phyloP scores from a whole-genome alignment of 1,139 yeast genomes.

The Blastobotrys petasosporus region DNA sequence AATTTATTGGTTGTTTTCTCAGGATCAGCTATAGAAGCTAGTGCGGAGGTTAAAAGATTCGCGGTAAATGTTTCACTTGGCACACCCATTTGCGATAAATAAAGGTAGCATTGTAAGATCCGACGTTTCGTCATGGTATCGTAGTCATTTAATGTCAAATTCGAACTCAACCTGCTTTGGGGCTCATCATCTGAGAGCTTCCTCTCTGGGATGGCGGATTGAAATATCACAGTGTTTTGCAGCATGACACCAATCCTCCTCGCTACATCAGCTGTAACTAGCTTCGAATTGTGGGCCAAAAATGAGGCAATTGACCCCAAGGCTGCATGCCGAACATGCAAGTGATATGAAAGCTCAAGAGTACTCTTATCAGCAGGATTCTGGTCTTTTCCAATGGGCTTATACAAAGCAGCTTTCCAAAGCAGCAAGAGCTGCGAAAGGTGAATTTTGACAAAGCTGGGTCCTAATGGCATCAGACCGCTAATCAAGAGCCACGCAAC shows the following conservation, averaged over 20 bases:
- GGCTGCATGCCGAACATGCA: conserved; percentile 36
- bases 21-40: conserved; percentile 34
- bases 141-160: conserved; percentile 27
- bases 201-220: conserved; percentile 27
- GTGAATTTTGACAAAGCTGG: conserved; percentile 59
- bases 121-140: conserved; percentile 31
- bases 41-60: conserved; percentile 31
- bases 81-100: conserved; percentile 25
- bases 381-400: conserved; percentile 30
- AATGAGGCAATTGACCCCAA: conserved; percentile 35
- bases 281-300: conserved; percentile 30
- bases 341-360: conserved; percentile 31
- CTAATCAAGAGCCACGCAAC: conserved; percentile 65
- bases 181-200: conserved; percentile 27
- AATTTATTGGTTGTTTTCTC: conserved; percentile 24
- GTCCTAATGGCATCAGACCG: conserved; percentile 70
- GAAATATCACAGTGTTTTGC: conserved; percentile 29
- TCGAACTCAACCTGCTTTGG: conserved; percentile 21
- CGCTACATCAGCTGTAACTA: conserved; percentile 38
- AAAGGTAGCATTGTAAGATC: conserved; percentile 34
- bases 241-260: conserved; percentile 33
- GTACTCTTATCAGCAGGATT: conserved; percentile 27
- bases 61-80: conserved; percentile 31
- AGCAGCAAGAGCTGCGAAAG: conserved; percentile 68
- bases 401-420: conserved; percentile 76